Evolutionary conservation across 805 yeast genomes (phyloP).

Genomic region (Metschnikowia cubensis): DNA sequence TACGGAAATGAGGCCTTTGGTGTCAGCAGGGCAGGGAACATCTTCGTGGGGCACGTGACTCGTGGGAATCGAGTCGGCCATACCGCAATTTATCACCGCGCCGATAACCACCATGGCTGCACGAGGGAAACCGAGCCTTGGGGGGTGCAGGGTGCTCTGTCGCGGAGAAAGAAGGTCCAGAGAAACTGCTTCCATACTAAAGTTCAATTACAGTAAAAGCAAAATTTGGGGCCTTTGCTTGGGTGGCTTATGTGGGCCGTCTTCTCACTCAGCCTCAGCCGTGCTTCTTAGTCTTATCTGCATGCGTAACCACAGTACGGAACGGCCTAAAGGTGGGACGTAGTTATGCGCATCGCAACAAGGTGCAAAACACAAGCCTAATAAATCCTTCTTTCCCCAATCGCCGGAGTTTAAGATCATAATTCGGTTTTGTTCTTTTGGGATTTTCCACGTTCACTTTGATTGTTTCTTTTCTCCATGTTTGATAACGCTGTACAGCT

Average conservation of each 20-base stretch:
- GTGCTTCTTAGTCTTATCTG: background rate
- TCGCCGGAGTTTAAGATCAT: background rate
- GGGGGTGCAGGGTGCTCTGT: no score
- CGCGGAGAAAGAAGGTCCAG: no score
- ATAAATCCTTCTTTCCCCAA: background rate
- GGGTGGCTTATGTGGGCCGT: background rate
- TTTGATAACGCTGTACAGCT: constrained; percentile 7
- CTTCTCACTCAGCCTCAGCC: background rate
- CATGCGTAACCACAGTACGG: constrained; percentile 1
- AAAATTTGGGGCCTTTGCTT: no score
- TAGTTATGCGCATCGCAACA: constrained; percentile 1
- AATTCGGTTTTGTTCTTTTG: background rate
- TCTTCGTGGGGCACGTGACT: background rate
- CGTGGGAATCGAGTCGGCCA: background rate
- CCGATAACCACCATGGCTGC: background rate
- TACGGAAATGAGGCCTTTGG: no score
- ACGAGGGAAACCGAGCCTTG: background rate
- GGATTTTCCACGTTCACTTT: background rate
- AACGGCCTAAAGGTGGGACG: background rate
- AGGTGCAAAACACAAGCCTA: background rate
- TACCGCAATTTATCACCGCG: background rate
- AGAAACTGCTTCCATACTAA: no score
- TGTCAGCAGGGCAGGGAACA: background rate
- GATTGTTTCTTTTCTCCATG: background rate
- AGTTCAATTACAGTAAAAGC: no score